Conservation (phyloP, 176 grass and related monocot species). For the Oryza glaberrima region DNA sequence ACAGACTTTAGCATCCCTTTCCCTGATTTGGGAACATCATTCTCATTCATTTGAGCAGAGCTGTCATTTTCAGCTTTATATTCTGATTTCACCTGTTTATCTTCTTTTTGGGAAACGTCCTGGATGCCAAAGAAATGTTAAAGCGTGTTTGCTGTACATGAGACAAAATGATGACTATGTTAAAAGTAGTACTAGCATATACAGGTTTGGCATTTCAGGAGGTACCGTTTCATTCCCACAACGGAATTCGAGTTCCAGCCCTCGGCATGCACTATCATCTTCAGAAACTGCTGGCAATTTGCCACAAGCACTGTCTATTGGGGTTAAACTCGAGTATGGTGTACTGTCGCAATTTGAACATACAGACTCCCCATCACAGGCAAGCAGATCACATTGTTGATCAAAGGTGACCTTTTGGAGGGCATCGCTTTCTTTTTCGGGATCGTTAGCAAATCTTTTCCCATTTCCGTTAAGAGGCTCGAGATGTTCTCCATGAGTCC, state of each 20-base stretch:
- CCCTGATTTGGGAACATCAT: conserved; percentile 41
- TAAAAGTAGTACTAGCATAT: background rate
- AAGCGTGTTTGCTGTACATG: background rate
- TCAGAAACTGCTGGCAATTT: conserved; percentile 35
- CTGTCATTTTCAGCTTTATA: conserved; percentile 14
- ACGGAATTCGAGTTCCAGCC: conserved; percentile 29
- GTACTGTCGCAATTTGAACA: conserved; percentile 31
- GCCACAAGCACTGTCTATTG: background rate
- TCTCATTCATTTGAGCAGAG: conserved; percentile 13
- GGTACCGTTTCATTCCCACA: conserved; percentile 4
- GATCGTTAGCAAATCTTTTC: background rate
- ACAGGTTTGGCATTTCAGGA: conserved; percentile 15
- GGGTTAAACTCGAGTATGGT: conserved; percentile 18
- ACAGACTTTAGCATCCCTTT: conserved; percentile 60
- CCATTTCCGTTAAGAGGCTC: conserved; percentile 3
- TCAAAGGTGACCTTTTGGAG: conserved; percentile 30
- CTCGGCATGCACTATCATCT: background rate
- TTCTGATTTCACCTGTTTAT: conserved; percentile 15
- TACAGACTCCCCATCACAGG: conserved; percentile 45
- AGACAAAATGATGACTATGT: background rate
- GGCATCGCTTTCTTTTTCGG: background rate
- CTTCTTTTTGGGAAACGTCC: conserved; percentile 15
- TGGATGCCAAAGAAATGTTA: conserved; percentile 39
- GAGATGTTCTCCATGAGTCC: background rate
- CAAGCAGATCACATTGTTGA: conserved; percentile 8